Evolutionary conservation across 805 yeast species (phyloP), one percentile per base, ranked within the genome.

Genomic region (Tetrapisispora phaffii): DNA sequence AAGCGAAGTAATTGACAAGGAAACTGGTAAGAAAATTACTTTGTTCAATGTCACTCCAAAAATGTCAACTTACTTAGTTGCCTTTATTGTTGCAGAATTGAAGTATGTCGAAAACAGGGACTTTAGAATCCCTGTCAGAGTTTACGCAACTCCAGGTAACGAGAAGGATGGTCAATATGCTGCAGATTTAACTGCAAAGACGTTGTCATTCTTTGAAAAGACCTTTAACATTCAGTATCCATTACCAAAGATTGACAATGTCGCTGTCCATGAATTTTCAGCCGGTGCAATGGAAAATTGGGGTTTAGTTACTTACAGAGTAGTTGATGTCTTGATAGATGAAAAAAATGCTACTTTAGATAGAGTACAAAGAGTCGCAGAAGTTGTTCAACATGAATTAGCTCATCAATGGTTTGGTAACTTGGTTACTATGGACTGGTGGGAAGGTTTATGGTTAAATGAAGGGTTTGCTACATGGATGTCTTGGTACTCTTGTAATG

Each of bases 341-440:
- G 86, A 85, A 50, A 75, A 77, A 54, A 75, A 75, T 56, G 78
- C 93, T 41, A 77, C 80, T 49, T 69, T 77, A 50, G 70, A 69
- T 47, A 75, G 82, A 52, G 77, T 79, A 61, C 80, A 79, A 62
- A 74, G 89, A 62, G 93, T 85, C 34, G 83, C 88, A 32, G 90
- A 85, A 59, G 93, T 85, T 41, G 88, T 85, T 38, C 85, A 82
- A 69, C 95, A 85, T 68, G 95, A 85, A 68, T 74, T 85, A 68
- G 93, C 94, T 41, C 95, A 85, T 65, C 95, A 85, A 70, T 85
- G 95, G 95, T 85, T 85, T 57, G 95, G 95, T 60, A 82, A 85
- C 65, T 72, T 85, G 66, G 94, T 85, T 48, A 85, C 95, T 44
- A 85, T 85, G 94, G 89, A 84, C 59, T 85, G 86, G 82, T 85